Evolutionary conservation across 441 rosid genomes (phyloP).

Genomic region (Lepidium campestre): DNA sequence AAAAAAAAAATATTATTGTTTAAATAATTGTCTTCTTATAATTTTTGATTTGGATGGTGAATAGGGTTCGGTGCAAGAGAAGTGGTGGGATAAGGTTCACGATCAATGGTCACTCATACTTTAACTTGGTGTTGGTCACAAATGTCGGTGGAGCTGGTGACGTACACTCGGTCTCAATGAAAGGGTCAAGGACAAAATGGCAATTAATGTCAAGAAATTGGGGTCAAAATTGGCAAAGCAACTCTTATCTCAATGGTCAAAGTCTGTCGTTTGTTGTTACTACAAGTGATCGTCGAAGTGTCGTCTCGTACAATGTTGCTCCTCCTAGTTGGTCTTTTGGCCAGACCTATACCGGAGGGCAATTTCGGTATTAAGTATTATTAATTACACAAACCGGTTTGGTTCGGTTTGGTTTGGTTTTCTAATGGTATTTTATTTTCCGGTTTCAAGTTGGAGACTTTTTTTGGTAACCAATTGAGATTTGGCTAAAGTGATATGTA

Average conservation of each 20-base stretch:
- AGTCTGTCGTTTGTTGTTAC: conserved; percentile 55
- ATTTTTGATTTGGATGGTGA: no score
- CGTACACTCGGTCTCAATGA: conserved; percentile 47
- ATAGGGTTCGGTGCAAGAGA: conserved; percentile 30
- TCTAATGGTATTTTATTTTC: neutral
- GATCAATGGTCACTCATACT: conserved; percentile 69
- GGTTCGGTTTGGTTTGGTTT: conserved; percentile 1
- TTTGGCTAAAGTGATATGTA: conserved; percentile 7
- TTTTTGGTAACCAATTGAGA: conserved; percentile 25
- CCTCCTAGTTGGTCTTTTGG: conserved; percentile 59
- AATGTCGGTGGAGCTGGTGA: conserved; percentile 78
- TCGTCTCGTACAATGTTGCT: conserved; percentile 54
- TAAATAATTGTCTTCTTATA: no score
- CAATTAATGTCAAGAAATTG: conserved; percentile 66
- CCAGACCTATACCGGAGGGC: conserved; percentile 58
- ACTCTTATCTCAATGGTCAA: conserved; percentile 57
- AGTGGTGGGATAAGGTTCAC: conserved; percentile 68
- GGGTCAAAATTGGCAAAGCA: conserved; percentile 83
- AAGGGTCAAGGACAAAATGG: conserved; percentile 57
- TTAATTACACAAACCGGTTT: neutral
- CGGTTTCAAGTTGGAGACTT: conserved; percentile 14
- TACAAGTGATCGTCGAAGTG: conserved; percentile 41
- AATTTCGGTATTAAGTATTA: conserved; percentile 40
- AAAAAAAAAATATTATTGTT: no score
- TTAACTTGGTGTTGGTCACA: conserved; percentile 56